Base-by-base conservation (phyloP, 2,329 filamentous ascomycete genomes). In the Fusarium chaquense region DNA sequence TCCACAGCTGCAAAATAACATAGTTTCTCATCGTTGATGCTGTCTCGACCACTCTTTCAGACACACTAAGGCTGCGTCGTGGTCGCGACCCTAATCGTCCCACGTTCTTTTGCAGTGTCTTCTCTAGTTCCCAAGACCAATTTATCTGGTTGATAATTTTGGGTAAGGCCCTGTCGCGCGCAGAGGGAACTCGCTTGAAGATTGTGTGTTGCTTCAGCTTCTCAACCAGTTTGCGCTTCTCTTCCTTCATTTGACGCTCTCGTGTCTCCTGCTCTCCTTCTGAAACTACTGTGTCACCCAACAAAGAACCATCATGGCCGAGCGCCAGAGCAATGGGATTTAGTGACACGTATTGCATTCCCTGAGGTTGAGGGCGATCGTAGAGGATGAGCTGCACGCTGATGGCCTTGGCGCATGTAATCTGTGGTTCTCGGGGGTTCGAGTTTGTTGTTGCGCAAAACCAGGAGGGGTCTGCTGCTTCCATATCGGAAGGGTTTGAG, bases 311-410 rank as follows among this genome's bases (percentile, higher is more conserved):
- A 73, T 95, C 93, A 76, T 95, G 92, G 4, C 87, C 92, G 16
- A 99, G 83, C 1, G 94, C 94, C 43, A 99, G 85, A 1, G 94
- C 91, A 53, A 99, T 98, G 0, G 96, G 95, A 30, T 89, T 88
- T 22, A 98, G 84, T 1, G 96, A 99, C 73, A 98, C 91, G 79
- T 98, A 99, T 80, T 99, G 95, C 96, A 99, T 98, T 58, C 90
- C 88, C 33, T 87, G 89, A 0, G 96, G 95, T 59, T 91, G 87
- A 1, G 96, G 96, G 47, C 94, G 87, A 74, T 97, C 90, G 79
- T 97, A 99, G 60, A 97, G 85, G 61, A 98, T 92, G 45, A 98
- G 87, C 77, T 99, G 96, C 46, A 97, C 88, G 46, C 90, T 93
- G 22, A 91, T 85, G 7, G 89, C 89, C 66, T 87, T 87, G 49